A percentile compares a stretch with the other conserved stretches of the same genome.
These are phyloP conservation scores for Plasmodium chabaudi DNA, from an alignment of 169 alveolate species.

Conservation along the genomic window DNA sequence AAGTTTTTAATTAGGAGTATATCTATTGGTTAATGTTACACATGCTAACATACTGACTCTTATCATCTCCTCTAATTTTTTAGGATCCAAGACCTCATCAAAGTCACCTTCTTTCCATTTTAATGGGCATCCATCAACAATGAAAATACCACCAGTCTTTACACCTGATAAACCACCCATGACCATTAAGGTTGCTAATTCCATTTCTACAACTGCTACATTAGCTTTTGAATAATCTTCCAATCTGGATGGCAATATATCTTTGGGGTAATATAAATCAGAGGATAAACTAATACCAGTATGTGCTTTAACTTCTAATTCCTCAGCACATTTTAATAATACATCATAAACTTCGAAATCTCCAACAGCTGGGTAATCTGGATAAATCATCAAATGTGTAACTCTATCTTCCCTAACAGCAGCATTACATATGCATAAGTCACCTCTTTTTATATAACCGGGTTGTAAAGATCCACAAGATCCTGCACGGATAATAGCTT, in stretches of 20 bases:
- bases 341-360: slow-evolving; percentile 72
- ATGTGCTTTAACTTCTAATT: slow-evolving; percentile 33
- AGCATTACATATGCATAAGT: slow-evolving; percentile 70
- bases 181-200: slow-evolving; percentile 60
- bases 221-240: slow-evolving; percentile 66
- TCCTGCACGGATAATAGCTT: slow-evolving; percentile 73
- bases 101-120: slow-evolving; percentile 78
- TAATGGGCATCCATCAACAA: slow-evolving; percentile 78
- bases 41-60: slow-evolving; percentile 39
- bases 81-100: slow-evolving; percentile 39
- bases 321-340: slow-evolving; percentile 55
- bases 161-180: slow-evolving; percentile 65
- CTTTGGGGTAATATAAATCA: slow-evolving; percentile 67
- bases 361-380: slow-evolving; percentile 78
- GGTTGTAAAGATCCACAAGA: slow-evolving; percentile 79
- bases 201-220: slow-evolving; percentile 78
- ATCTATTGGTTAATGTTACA: slow-evolving; percentile 31
- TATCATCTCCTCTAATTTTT: slow-evolving; percentile 43
- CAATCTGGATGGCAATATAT: slow-evolving; percentile 39
- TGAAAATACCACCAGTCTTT: slow-evolving; percentile 70
- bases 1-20: neutral
- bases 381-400: slow-evolving; percentile 50
- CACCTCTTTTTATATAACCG: slow-evolving; percentile 71
- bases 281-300: slow-evolving; percentile 71
- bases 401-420: slow-evolving; percentile 78